Evolutionary conservation across 2,329 filamentous ascomycete genomes (phyloP), one percentile per base, ranked within the genome.

Genomic region (Lizonia empirigonia): DNA sequence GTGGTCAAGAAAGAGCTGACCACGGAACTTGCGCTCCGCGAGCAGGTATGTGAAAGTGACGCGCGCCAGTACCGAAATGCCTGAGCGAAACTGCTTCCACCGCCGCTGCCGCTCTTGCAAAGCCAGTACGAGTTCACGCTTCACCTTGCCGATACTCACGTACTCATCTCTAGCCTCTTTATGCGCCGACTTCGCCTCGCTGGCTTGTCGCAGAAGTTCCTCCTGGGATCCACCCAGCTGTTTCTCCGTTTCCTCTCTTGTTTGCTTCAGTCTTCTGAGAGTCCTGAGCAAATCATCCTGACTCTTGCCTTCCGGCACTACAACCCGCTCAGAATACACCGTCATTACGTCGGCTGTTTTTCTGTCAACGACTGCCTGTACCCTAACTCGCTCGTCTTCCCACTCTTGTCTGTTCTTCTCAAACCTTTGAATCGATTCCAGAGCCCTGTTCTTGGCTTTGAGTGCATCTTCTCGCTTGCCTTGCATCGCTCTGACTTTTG

Each of bases 1-100:
- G 74, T 97, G 93, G 64, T 96, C 86, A 33, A 96, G 82, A 18
- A 86, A 78, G 50, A 99, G 83, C 57, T 84, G 84, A 49, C 94
- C 94, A 35, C 91, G 85, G 75, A 96, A 99, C 18, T 89, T 87
- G 64, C 94, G 86, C 74, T 97, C 92, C 66, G 87, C 90, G 50
- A 99, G 83, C 12, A 97, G 82, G 67, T 94, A 95, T 44, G 84
- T 87, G 74, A 99, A 99, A 55, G 90, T 90, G 44, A 88, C 87
- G 40, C 91, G 87, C 36, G 94, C 90, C 47, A 89, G 85, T n/a
- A 88, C 85, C 29, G 91, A 93, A 64, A 99, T 97, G 61, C 86
- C 84, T 20, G 86, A 83, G 64, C 93, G 88, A 74, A 99, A 97
- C 41, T 82, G 80, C 49, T 84, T 81, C 89, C 91, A 99, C 62